Evolutionary conservation across 106 monocot species (phyloP), one percentile per base, ranked within the genome.

Genomic region (Allium fistulosum): DNA sequence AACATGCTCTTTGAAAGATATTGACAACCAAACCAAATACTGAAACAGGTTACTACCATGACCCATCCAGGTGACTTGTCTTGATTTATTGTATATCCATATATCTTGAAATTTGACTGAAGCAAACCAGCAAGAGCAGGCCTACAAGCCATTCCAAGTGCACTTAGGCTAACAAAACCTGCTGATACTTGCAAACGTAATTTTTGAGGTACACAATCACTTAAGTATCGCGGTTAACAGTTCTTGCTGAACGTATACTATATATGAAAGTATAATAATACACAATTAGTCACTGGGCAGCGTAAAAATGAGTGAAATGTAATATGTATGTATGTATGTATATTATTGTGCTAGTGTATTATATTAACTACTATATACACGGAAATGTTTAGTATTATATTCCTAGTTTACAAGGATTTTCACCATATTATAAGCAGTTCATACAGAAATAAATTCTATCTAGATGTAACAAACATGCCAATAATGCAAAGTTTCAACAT

Each of bases 61-160:
- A 99, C 81, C 99, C 93, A 99, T 75, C 99, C 99, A 62, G 99
- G 99, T 74, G 92, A 73, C 13, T 89, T 99, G 59, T 72, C 73
- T 80, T 78, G 79, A 74, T 93, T 99, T 63, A 99, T 79, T 64
- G 89, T 85, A 17, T 93, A 0, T 49, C 66, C 71, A 77, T 65
- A 85, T 48, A 90, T 71, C 79, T 87, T 93, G 76, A 99, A 93
- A 63, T 90, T 80, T 72, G 76, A 76, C 72, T 93, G 92, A 60
- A 99, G 93, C 62, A 99, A 74, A 22, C 92, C 90, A 78, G 93
- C 99, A 71, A 99, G 80, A 13, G 84, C 99, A 77, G 99, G 99
- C 65, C 99, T 93, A 83, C 90, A 93, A 68, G 99, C 93, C 99
- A 99, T 99, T 75, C 99, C 99, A 72, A 99, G 92, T 66, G 99